phyloP scores from a whole-genome alignment of 768 basidiomycete genomes.

The Hydnomerulius pinastri region DNA sequence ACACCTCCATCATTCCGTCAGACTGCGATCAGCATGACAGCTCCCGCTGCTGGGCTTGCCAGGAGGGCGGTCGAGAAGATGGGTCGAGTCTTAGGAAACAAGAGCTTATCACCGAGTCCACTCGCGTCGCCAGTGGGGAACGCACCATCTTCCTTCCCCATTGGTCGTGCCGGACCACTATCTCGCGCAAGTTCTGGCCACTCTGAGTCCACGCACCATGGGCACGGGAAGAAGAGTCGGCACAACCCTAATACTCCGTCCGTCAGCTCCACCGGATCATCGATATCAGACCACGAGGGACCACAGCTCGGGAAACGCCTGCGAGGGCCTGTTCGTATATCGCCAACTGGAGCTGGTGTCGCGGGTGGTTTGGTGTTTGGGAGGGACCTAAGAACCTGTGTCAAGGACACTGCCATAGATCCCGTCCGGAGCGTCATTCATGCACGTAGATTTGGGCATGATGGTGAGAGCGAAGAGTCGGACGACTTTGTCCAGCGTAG shows the following conservation, averaged over 20 bases:
- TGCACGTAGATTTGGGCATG: slow-evolving; percentile 1
- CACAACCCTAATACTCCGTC: slow-evolving; percentile 66
- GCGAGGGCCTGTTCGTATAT: slow-evolving; percentile 51
- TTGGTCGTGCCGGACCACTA: slow-evolving; percentile 32
- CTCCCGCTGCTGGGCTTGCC: slow-evolving; percentile 73
- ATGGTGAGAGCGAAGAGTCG: background rate
- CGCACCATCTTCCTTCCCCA: slow-evolving; percentile 39
- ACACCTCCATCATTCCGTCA: slow-evolving; percentile 47
- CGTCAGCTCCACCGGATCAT: slow-evolving; percentile 50
- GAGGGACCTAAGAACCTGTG: slow-evolving; percentile 54
- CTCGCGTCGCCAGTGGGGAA: slow-evolving; percentile 49
- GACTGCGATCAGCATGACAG: slow-evolving; percentile 75
- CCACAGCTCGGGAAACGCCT: slow-evolving; percentile 57
- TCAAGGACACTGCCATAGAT: slow-evolving; percentile 57
- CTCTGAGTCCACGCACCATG: slow-evolving; percentile 28
- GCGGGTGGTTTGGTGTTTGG: slow-evolving; percentile 67
- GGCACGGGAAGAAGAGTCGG: slow-evolving; percentile 39
- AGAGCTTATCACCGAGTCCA: slow-evolving; percentile 36
- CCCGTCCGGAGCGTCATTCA: slow-evolving; percentile 12
- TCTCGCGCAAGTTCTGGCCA: slow-evolving; percentile 43
- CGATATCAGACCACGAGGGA: slow-evolving; percentile 49
- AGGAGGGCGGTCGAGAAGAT: slow-evolving; percentile 79
- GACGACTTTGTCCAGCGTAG: slow-evolving; percentile 9
- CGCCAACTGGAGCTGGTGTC: slow-evolving; percentile 33
- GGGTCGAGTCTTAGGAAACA: slow-evolving; percentile 62